Evolutionary conservation across 2,329 filamentous ascomycete species (phyloP), one percentile per base, ranked within the genome.

Genomic region (Dactylellina drechsleri): DNA sequence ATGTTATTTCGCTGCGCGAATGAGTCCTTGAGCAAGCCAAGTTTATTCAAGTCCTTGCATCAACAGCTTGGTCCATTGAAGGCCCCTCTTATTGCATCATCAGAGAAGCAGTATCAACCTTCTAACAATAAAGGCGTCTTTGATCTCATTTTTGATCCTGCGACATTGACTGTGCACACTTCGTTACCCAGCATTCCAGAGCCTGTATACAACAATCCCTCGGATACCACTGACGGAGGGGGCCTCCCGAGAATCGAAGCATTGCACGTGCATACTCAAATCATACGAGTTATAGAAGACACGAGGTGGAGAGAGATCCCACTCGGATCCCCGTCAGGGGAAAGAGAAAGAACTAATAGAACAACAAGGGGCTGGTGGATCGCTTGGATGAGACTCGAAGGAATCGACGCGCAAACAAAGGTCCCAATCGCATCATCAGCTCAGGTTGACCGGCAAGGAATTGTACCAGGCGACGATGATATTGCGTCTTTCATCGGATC

Each of bases 361-460:
- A 90, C 89, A 2, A 87, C 83, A 53, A 85, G 88, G 40, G 89
- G 88, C 0, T 91, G 88, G 87, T 91, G 89, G 89, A 84, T 91
- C 31, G 87, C 90, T 26, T 91, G 89, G 89, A 88, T 85, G 56
- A 83, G 87, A 23, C 76, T 79, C 20, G 76, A 77, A 47, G 67
- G 75, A 13, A 68, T 76, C 10, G 71, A 75, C 56, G 20, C 43
- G 10, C 71, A 75, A 31, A 20, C 26, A 41, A 61, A 60, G 40
- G 10, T 47, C 23, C 57, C 36, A 28, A 56, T 53, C 31, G 4
- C 54, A 7, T 53, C 50, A 12, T 52, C 62, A 5, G 43, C 20
- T 5, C 57, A 75, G 20, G 31, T 67, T 4, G 65, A 65, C 52
- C 31, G 53, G 23, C 65, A 67, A 59, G 57, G 64, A 26, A 43